phyloP scores from a whole-genome alignment of 2,329 filamentous ascomycete genomes.

The Fonsecaea multimorphosa region DNA sequence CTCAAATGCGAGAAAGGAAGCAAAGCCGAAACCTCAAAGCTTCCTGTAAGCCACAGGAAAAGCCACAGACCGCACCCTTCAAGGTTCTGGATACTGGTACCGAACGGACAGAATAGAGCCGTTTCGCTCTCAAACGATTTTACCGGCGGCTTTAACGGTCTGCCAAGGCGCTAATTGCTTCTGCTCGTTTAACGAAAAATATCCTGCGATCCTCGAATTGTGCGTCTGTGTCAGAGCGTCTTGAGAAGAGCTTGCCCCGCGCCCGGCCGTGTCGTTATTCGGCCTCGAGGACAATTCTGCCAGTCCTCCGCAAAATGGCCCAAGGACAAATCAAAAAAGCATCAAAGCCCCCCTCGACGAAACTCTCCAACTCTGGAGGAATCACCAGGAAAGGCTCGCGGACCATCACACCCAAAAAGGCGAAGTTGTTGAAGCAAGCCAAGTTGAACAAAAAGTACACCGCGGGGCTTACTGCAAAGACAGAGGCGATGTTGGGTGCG shows the following conservation, averaged over 20 bases:
- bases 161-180: background rate
- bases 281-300: background rate
- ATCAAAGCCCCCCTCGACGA: slow-evolving; percentile 21
- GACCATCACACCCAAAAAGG: slow-evolving; percentile 71
- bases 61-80: background rate
- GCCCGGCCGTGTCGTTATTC: background rate
- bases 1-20: background rate
- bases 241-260: background rate
- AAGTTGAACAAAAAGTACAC: slow-evolving; percentile 72
- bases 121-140: background rate
- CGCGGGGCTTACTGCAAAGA: slow-evolving; percentile 66
- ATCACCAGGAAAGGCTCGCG: slow-evolving; percentile 65
- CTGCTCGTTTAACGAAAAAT: background rate
- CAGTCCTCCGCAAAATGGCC: slow-evolving; percentile 29
- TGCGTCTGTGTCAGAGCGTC: background rate
- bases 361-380: slow-evolving; percentile 38
- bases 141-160: background rate
- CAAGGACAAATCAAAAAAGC: slow-evolving; percentile 38
- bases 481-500: slow-evolving; percentile 70
- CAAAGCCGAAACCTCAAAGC: background rate
- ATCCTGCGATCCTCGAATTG: background rate
- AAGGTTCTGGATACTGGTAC: background rate
- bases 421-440: slow-evolving; percentile 63
- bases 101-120: background rate
- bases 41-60: slow-evolving; percentile 5